Conservation (phyloP, 2,329 filamentous ascomycete species). For the Westerdykella sp. region DNA sequence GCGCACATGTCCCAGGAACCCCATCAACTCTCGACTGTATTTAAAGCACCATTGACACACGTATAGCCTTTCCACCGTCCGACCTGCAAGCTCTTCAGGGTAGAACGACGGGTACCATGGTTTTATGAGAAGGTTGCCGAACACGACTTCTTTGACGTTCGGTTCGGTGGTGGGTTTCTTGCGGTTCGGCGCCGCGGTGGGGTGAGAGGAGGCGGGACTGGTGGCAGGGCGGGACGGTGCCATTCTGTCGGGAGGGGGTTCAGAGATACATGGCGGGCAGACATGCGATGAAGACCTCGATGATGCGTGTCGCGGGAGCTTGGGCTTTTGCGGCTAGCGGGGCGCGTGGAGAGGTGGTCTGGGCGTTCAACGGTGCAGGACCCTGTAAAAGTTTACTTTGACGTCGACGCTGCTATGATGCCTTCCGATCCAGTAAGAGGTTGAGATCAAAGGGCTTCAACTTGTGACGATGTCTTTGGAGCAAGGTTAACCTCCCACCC, state of each 20-base stretch:
- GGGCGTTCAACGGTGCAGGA: too few species aligned
- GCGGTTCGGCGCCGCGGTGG: background rate
- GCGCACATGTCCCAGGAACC: conserved; percentile 44
- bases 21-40: conserved; percentile 59
- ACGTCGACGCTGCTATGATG: too few species aligned
- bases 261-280: too few species aligned
- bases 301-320: too few species aligned
- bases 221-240: background rate
- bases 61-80: conserved; percentile 55
- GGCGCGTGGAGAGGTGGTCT: too few species aligned
- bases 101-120: conserved; percentile 95
- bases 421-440: too few species aligned
- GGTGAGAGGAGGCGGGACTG: background rate
- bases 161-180: conserved; percentile 46
- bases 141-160: conserved; percentile 79
- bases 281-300: too few species aligned
- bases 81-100: conserved; percentile 54
- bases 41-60: conserved; percentile 94
- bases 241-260: background rate
- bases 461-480: too few species aligned
- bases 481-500: too few species aligned
- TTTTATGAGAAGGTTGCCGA: conserved; percentile 76
- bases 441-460: too few species aligned
- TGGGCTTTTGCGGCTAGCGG: too few species aligned
- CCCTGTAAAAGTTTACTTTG: too few species aligned